These are phyloP conservation scores for Phytophthora vignae DNA, from an alignment of 352 stramenopile species.

Conservation along the genomic window DNA sequence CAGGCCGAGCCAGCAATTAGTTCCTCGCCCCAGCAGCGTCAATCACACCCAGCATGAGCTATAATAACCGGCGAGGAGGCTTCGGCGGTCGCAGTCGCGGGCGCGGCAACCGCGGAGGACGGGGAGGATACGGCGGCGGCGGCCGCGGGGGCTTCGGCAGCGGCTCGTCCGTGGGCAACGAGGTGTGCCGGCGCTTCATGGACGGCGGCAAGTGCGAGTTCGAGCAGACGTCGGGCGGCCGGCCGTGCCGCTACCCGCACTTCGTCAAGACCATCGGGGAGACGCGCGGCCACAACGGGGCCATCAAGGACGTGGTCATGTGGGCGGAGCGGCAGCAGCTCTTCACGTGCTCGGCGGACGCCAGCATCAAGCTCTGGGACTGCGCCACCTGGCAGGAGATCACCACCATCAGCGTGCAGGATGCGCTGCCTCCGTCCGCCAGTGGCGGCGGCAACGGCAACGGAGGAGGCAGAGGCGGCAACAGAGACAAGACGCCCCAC, in stretches of 20 bases:
- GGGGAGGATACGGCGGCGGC: conserved; percentile 27
- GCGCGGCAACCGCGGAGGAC: conserved; percentile 47
- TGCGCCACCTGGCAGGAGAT: conserved; percentile 83
- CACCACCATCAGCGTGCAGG: conserved; percentile 72
- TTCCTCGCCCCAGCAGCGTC: background rate
- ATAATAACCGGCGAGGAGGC: conserved; percentile 63
- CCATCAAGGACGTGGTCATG: conserved; percentile 84
- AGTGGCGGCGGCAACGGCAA: conserved; percentile 19
- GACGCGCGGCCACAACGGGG: conserved; percentile 71
- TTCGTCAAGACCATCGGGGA: conserved; percentile 88
- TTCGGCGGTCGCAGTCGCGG: conserved; percentile 73
- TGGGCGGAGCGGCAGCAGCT: conserved; percentile 78
- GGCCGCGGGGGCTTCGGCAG: conserved; percentile 43
- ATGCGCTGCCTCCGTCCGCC: conserved; percentile 20
- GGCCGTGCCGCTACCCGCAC: conserved; percentile 79
- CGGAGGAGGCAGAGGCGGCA: conserved; percentile 5
- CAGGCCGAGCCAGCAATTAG: conserved; percentile 1
- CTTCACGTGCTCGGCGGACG: conserved; percentile 76
- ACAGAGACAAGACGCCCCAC: conserved; percentile 30
- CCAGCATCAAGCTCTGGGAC: conserved; percentile 86
- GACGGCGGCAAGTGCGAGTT: conserved; percentile 75
- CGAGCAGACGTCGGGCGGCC: conserved; percentile 45
- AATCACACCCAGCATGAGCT: conserved; percentile 54
- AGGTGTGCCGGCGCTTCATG: conserved; percentile 77
- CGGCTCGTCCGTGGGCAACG: conserved; percentile 49